Conservation (phyloP, 345 rosid species). For the Cardamine chenopodiifolia region DNA sequence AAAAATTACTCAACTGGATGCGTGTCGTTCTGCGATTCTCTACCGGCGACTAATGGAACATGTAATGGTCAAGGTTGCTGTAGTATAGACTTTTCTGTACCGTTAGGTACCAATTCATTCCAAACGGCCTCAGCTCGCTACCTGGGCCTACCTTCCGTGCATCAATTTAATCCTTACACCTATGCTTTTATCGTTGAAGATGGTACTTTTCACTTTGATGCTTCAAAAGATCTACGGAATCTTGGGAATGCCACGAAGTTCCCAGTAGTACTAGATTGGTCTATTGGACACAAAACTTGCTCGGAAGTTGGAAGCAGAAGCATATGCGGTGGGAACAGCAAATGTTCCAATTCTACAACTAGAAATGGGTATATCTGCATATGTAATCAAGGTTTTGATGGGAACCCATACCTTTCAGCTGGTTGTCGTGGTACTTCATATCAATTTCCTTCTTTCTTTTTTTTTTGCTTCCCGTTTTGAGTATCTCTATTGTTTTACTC, state of each 20-base stretch:
- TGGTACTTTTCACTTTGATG: background rate
- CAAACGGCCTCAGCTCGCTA: too few relatives aligned
- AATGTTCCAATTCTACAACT: background rate
- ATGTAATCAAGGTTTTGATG: background rate
- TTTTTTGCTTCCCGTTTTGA: too few relatives aligned
- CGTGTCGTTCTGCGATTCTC: conserved; percentile 33
- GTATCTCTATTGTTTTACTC: too few relatives aligned
- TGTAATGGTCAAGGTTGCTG: conserved; percentile 46
- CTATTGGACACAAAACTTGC: background rate
- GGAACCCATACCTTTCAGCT: background rate
- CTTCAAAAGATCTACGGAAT: background rate
- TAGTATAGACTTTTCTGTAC: too few relatives aligned
- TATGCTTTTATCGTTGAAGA: conserved; percentile 42
- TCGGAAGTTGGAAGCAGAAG: background rate
- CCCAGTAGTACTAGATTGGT: conserved; percentile 3
- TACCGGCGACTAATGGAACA: background rate
- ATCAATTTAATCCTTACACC: conserved; percentile 38
- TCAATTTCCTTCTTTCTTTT: background rate
- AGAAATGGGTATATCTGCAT: background rate
- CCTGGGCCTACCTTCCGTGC: too few relatives aligned
- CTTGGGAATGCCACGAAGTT: background rate
- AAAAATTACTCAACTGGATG: conserved; percentile 33
- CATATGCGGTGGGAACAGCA: background rate
- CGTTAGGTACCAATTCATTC: too few relatives aligned
- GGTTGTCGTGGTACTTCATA: conserved; percentile 15